Conservation (phyloP, 139 green algal species). For the Micromonas commoda region DNA sequence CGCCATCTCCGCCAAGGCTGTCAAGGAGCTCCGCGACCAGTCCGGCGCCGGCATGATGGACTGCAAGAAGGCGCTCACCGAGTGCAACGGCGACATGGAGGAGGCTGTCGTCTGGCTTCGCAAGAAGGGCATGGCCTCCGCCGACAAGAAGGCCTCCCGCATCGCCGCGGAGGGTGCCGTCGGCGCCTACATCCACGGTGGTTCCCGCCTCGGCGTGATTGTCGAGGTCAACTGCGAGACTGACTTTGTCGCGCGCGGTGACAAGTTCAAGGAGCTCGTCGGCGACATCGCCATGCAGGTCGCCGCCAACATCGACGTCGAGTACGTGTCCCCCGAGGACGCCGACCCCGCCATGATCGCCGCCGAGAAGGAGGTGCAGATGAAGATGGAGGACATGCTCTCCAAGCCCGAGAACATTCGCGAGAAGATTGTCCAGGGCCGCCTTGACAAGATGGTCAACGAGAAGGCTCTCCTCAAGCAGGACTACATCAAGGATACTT, state of each 20-base stretch:
- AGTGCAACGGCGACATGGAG: conserved; percentile 73
- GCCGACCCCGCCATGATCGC: conserved; percentile 67
- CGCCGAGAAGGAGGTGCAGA: conserved; percentile 83
- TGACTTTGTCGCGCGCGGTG: conserved; percentile 89
- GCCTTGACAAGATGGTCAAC: conserved; percentile 80
- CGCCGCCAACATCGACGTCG: conserved; percentile 26
- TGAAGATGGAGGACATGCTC: conserved; percentile 91
- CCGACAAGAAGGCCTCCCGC: conserved; percentile 93
- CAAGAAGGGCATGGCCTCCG: conserved; percentile 87
- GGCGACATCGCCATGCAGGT: conserved; percentile 60
- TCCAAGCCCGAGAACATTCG: conserved; percentile 90
- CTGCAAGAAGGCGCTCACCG: conserved; percentile 94
- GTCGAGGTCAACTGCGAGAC: conserved; percentile 92
- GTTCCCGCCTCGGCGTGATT: conserved; percentile 55
- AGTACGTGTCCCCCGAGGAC: conserved; percentile 64
- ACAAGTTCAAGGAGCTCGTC: conserved; percentile 84
- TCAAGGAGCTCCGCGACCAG: conserved; percentile 81
- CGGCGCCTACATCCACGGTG: conserved; percentile 91
- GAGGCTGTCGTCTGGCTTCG: conserved; percentile 75
- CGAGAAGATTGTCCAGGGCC: conserved; percentile 87
- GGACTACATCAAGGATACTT: conserved; percentile 85
- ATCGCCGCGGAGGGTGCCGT: conserved; percentile 80
- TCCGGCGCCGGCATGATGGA: conserved; percentile 97
- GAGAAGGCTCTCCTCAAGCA: conserved; percentile 81
- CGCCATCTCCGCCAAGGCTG: conserved; percentile 60